Evolutionary conservation across 1,139 yeast genomes (phyloP).

Genomic region (Suhomyces ambrosiae): DNA sequence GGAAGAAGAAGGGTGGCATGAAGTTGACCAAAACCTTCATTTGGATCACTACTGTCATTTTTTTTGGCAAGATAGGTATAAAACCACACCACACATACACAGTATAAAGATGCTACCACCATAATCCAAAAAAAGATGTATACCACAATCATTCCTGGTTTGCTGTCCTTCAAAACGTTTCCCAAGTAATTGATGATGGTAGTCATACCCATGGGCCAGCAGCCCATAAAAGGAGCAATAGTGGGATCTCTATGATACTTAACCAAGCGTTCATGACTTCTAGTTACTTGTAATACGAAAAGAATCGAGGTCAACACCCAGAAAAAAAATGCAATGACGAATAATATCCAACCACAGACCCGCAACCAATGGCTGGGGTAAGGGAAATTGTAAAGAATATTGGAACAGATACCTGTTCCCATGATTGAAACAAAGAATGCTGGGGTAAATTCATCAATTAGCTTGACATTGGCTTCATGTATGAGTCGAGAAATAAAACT

Average conservation of each 20-base stretch:
- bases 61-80: slow-evolving; percentile 39
- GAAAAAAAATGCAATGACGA: slow-evolving; percentile 52
- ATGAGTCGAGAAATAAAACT: slow-evolving; percentile 1
- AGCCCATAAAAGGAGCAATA: slow-evolving; percentile 68
- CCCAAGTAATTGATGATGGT: slow-evolving; percentile 62
- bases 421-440: slow-evolving; percentile 72
- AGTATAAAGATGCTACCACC: slow-evolving; percentile 50
- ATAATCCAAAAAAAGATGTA: slow-evolving; percentile 75
- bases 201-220: slow-evolving; percentile 75
- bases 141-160: slow-evolving; percentile 39
- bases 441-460: slow-evolving; percentile 47
- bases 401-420: slow-evolving; percentile 79
- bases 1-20: slow-evolving; percentile 62
- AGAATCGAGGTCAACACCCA: slow-evolving; percentile 43
- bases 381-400: slow-evolving; percentile 64
- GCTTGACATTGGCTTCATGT: slow-evolving; percentile 6
- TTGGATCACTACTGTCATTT: slow-evolving; percentile 5
- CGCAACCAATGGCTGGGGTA: slow-evolving; percentile 63
- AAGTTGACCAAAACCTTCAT: slow-evolving; percentile 24
- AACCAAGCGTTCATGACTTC: slow-evolving; percentile 36
- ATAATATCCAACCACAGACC: slow-evolving; percentile 57
- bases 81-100: slow-evolving; percentile 59
- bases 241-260: slow-evolving; percentile 46
- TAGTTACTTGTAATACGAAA: slow-evolving; percentile 39
- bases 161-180: slow-evolving; percentile 35